These are phyloP conservation scores for Daedaleopsis nitida DNA, from an alignment of 768 basidiomycete genomes.

Conservation along the genomic window DNA sequence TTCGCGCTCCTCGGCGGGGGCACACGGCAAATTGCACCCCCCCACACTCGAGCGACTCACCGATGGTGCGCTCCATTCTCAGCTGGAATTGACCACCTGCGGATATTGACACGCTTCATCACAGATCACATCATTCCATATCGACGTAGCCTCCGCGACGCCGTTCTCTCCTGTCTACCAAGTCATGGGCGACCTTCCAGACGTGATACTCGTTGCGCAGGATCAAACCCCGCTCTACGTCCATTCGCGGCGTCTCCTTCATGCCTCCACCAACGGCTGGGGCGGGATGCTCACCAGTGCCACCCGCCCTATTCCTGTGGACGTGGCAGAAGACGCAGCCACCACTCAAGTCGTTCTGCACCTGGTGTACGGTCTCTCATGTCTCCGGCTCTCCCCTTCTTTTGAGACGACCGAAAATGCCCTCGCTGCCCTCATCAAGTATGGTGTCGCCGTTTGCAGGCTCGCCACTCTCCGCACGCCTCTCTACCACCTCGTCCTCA, in stretches of 20 bases:
- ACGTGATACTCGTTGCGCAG: no score
- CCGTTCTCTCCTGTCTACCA: no score
- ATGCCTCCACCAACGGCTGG: slow-evolving; percentile 31
- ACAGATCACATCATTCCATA: no score
- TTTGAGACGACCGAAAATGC: slow-evolving; percentile 25
- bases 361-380: slow-evolving; percentile 31
- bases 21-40: no score
- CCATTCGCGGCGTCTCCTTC: slow-evolving; percentile 12
- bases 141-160: no score
- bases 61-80: no score
- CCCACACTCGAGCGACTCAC: no score
- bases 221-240: no score
- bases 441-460: slow-evolving; percentile 25
- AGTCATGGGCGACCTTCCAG: no score
- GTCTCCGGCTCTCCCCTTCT: slow-evolving; percentile 26
- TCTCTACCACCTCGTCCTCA: slow-evolving; percentile 35
- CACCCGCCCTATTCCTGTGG: slow-evolving; percentile 17
- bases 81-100: no score
- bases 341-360: slow-evolving; percentile 36
- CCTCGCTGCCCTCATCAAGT: slow-evolving; percentile 24
- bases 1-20: no score
- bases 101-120: no score
- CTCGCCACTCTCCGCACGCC: slow-evolving; percentile 30
- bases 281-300: slow-evolving; percentile 17
- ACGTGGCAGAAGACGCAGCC: slow-evolving; percentile 28